phyloP scores from a whole-genome alignment of 73 alveolate species.

The Paramecium primaurelia region DNA sequence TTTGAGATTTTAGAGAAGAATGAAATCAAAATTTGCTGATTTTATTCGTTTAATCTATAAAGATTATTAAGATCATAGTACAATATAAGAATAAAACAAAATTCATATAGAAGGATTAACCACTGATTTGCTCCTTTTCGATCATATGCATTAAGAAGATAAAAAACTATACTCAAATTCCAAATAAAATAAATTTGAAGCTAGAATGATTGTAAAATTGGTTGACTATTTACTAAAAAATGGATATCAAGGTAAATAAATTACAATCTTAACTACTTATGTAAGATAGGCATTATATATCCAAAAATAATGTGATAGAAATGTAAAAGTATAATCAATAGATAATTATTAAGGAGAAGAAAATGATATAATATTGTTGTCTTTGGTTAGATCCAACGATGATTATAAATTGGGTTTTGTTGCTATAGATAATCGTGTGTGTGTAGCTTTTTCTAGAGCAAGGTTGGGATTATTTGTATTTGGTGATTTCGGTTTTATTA shows the following conservation, averaged over 20 bases:
- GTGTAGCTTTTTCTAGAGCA: conserved; percentile 92
- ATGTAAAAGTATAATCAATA: conserved; percentile 72
- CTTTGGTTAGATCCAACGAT: conserved; percentile 79
- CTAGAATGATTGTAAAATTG: conserved; percentile 67
- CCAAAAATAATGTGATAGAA: conserved; percentile 21
- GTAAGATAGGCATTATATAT: conserved; percentile 71
- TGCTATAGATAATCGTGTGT: conserved; percentile 76
- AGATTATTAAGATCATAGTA: conserved; percentile 58
- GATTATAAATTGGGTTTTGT: conserved; percentile 77
- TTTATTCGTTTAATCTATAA: conserved; percentile 75
- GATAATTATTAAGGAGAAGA: conserved; percentile 94
- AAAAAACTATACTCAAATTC: conserved; percentile 60
- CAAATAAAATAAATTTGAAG: conserved; percentile 77
- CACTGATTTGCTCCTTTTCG: conserved; percentile 67
- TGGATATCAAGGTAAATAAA: conserved; percentile 62
- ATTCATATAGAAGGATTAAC: conserved; percentile 68
- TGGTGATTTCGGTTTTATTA: conserved; percentile 82
- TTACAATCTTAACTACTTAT: conserved; percentile 81
- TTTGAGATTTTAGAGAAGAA: conserved; percentile 79
- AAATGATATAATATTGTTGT: conserved; percentile 81
- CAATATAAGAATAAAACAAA: conserved; percentile 30
- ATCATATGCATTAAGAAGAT: conserved; percentile 68
- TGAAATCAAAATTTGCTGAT: conserved; percentile 83
- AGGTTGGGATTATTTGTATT: conserved; percentile 80
- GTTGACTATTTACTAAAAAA: conserved; percentile 68